phyloP scores from a whole-genome alignment of 2,329 filamentous ascomycete species.

The Emmonsiellopsis sp. region DNA sequence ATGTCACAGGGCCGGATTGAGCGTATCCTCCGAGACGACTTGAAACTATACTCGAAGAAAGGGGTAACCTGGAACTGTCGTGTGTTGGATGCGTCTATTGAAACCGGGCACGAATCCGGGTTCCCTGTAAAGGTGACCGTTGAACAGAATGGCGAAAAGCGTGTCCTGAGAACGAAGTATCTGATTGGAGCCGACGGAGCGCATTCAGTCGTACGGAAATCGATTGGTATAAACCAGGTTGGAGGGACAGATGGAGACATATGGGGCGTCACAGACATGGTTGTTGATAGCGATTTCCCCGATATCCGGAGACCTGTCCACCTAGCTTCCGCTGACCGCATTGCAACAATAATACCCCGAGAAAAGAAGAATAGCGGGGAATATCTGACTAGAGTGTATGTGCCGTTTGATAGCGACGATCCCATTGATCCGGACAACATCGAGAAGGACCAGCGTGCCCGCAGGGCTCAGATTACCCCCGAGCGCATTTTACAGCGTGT shows the following conservation, averaged over 20 bases:
- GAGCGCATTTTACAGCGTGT: slow-evolving; percentile 56
- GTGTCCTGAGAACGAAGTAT: slow-evolving; percentile 54
- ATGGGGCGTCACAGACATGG: slow-evolving; percentile 68
- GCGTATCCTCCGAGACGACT: slow-evolving; percentile 57
- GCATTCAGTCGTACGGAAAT: slow-evolving; percentile 54
- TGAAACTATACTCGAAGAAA: slow-evolving; percentile 50
- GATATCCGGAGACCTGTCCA: slow-evolving; percentile 74
- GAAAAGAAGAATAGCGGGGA: slow-evolving; percentile 53
- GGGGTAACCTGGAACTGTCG: slow-evolving; percentile 56
- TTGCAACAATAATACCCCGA: slow-evolving; percentile 70
- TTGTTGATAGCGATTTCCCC: slow-evolving; percentile 63
- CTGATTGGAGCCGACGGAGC: slow-evolving; percentile 64
- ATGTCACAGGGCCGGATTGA: slow-evolving; percentile 64
- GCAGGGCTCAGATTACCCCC: slow-evolving; percentile 53
- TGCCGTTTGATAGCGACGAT: slow-evolving; percentile 26
- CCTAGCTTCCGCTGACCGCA: slow-evolving; percentile 64
- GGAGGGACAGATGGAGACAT: slow-evolving; percentile 63
- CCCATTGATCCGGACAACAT: slow-evolving; percentile 24
- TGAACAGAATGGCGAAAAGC: slow-evolving; percentile 19
- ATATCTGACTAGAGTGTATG: slow-evolving; percentile 61
- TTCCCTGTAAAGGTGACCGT: slow-evolving; percentile 27
- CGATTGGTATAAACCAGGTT: slow-evolving; percentile 42
- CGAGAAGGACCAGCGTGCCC: slow-evolving; percentile 54
- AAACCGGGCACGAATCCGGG: slow-evolving; percentile 37
- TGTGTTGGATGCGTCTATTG: slow-evolving; percentile 51